Base-by-base conservation (phyloP, 2,329 filamentous ascomycete species). In the Trichoderma arundinaceum region DNA sequence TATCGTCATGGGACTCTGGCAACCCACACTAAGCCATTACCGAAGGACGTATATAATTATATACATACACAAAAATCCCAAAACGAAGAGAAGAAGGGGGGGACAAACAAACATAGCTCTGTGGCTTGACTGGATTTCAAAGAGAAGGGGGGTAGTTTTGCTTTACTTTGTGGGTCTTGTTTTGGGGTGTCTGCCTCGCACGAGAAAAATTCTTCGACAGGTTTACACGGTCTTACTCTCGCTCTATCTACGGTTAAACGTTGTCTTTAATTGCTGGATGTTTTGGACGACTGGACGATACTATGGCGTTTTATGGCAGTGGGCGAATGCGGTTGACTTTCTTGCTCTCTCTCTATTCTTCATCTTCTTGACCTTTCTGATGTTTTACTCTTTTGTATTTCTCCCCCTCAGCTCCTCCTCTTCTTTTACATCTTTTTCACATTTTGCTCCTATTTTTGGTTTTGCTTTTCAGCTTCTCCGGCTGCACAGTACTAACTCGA, bases 1-100 rank as follows among this genome's bases (percentile, higher is more conserved):
- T 84, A 66, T 78, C 77, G 15, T 75, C 78, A 38, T 85, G 83
- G 83, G 82, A 83, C 65, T 69, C 74, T 28, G 72, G 71, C 7
- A 73, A 76, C 46, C 71, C 74, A 72, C 70, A 67, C 22, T 64
- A 48, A 62, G 2, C 10, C 56, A 35, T 46, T 6, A 19, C 17
- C 9, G n/a, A 48, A 32, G 8, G n/a, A 19, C 22, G 12, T 28
- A 33, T 48, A 17, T 12, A n/a, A n/a, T n/a, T n/a, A 33, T n/a
- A 13, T 9, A 56, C 13, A 28, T 38, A 22, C 32, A 56, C 10
- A 41, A 15, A 48, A 41, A 17, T 19, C 28, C 15, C 12, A 39
- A 32, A 13, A 35, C 12, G 12, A 38, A 49, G 35, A 43, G 48
- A 44, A n/a, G 28, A n/a, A n/a, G 7, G 2, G 5, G 38, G 38